Percentiles rank a stretch among this genome's conserved stretches.
These are phyloP conservation scores for Strigomonas galati DNA, from an alignment of 208 protist genomes.

Conservation along the genomic window DNA sequence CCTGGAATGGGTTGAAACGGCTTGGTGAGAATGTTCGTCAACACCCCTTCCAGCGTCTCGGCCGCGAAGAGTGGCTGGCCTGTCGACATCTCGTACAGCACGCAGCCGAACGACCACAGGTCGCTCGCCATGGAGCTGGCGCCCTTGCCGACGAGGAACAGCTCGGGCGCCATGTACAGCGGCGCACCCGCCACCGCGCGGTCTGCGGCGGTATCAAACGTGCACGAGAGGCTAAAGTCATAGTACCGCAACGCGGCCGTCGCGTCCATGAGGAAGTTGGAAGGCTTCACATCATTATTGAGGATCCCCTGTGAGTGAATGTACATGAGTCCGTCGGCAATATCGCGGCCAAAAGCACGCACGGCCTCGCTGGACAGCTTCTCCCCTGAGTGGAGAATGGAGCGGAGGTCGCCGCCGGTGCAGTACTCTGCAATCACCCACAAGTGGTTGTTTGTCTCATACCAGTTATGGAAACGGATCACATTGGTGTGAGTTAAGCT, in stretches of 20 bases:
- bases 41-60: slow-evolving; percentile 82
- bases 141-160: slow-evolving; percentile 68
- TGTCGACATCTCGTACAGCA: slow-evolving; percentile 91
- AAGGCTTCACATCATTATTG: slow-evolving; percentile 90
- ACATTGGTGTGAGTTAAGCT: slow-evolving; percentile 77
- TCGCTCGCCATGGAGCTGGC: slow-evolving; percentile 88
- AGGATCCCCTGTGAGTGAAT: slow-evolving; percentile 90
- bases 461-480: slow-evolving; percentile 94
- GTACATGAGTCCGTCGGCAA: slow-evolving; percentile 86
- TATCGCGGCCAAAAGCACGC: slow-evolving; percentile 74
- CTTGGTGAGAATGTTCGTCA: slow-evolving; percentile 85
- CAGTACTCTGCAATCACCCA: slow-evolving; percentile 96
- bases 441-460: slow-evolving; percentile 95
- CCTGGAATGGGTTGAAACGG: slow-evolving; percentile 26
- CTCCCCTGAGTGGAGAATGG: slow-evolving; percentile 65
- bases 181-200: slow-evolving; percentile 72
- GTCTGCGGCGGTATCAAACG: slow-evolving; percentile 36
- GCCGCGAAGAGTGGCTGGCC: slow-evolving; percentile 94
- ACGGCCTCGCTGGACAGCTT: slow-evolving; percentile 69
- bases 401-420: slow-evolving; percentile 86
- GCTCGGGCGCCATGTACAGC: slow-evolving; percentile 93
- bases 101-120: slow-evolving; percentile 93
- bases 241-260: slow-evolving; percentile 88
- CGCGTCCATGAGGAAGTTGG: slow-evolving; percentile 92
- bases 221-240: slow-evolving; percentile 88